Percentiles rank a stretch among this genome's conserved stretches.
Evolutionary conservation across 306 rosid genomes (phyloP).

Genomic region (Lathyrus aphaca): DNA sequence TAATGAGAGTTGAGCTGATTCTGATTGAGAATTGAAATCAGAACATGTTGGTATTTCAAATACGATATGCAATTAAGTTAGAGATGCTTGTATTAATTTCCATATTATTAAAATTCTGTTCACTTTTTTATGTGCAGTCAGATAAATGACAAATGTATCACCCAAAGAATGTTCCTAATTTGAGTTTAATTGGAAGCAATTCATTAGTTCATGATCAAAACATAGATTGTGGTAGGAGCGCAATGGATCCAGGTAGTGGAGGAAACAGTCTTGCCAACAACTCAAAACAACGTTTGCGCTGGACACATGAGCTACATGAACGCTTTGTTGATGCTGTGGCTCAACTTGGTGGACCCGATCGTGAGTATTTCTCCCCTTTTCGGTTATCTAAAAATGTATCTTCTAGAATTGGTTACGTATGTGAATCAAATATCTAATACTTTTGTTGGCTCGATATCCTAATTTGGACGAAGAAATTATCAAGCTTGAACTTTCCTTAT

Average conservation of each 20-base stretch:
- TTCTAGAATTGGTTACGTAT: constrained; percentile 17
- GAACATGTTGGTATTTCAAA: constrained; percentile 13
- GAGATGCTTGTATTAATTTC: constrained; percentile 31
- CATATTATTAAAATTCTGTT: constrained; percentile 27
- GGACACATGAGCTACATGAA: constrained; percentile 97
- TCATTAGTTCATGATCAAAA: constrained; percentile 63
- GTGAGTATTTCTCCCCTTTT: constrained; percentile 62
- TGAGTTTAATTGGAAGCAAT: constrained; percentile 53
- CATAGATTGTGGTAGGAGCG: constrained; percentile 54
- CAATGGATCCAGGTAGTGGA: constrained; percentile 77
- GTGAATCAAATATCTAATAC: constrained; percentile 27
- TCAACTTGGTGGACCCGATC: constrained; percentile 99
- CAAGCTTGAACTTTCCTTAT: constrained; percentile 18
- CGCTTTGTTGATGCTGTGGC: constrained; percentile 96
- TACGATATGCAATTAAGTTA: constrained; percentile 20
- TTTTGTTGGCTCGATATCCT: constrained; percentile 34
- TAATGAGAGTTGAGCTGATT: constrained; percentile 7
- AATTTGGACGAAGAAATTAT: constrained; percentile 31
- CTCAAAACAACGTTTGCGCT: constrained; percentile 89
- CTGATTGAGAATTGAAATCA: constrained; percentile 19
- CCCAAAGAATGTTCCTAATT: constrained; percentile 56
- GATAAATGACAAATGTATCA: constrained; percentile 80
- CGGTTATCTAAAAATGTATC: constrained; percentile 17
- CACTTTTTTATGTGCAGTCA: constrained; percentile 39
- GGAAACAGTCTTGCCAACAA: constrained; percentile 62